Evolutionary conservation across 23 red algal genomes (phyloP).

Genomic region (Cyanidioschyzon merolae): DNA sequence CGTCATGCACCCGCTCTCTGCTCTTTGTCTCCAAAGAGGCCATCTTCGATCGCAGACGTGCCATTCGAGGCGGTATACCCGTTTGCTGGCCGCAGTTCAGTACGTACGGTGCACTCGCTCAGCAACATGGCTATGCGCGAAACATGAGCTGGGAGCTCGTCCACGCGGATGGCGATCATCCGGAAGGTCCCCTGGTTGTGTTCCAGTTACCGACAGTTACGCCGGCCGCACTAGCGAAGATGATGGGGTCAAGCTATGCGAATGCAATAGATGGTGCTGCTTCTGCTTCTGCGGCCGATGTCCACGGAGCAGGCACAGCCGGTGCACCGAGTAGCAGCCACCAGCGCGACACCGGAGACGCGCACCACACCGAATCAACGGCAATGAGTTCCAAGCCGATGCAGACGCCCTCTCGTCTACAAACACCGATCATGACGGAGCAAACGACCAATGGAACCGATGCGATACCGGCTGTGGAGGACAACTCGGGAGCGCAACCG

Average conservation of each 20-base stretch:
- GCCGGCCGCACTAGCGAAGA: neutral
- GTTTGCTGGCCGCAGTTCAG: conserved; percentile 96
- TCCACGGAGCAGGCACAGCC: neutral
- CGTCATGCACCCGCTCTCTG: neutral
- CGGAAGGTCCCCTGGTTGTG: neutral
- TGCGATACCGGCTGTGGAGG: too few relatives aligned
- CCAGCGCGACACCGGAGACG: too few relatives aligned
- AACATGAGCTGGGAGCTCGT: conserved; percentile 36
- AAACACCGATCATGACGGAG: too few relatives aligned
- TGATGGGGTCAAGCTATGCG: neutral
- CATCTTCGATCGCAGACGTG: conserved; percentile 46
- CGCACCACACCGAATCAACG: too few relatives aligned
- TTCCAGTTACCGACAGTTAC: neutral
- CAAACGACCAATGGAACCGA: too few relatives aligned
- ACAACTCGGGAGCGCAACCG: neutral
- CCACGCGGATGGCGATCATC: conserved; percentile 3
- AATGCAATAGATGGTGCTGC: neutral
- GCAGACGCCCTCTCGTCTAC: too few relatives aligned
- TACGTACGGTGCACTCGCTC: conserved; percentile 25
- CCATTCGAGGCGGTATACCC: conserved; percentile 87
- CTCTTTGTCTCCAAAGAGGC: conserved; percentile 57
- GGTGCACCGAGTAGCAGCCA: neutral
- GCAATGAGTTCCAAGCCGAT: neutral
- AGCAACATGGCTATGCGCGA: conserved; percentile 80
- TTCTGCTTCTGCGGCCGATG: neutral